phyloP scores from a whole-genome alignment of 352 stramenopile genomes.

The Globisporangium takayamanum region DNA sequence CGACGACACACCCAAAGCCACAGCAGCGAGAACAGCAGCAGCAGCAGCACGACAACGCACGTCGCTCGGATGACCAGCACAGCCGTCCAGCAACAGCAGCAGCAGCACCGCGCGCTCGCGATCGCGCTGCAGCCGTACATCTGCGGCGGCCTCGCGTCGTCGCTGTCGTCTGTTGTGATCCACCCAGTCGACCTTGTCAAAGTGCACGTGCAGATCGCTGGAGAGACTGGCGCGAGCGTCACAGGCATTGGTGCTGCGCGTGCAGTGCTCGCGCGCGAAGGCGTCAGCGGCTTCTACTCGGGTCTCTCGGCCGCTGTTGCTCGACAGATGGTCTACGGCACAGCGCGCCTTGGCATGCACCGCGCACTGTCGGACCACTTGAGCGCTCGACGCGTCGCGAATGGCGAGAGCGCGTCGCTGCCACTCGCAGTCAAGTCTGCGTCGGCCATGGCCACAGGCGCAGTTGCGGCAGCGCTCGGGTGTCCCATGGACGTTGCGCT shows the following conservation, averaged over 20 bases:
- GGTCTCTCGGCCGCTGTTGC: constrained; percentile 75
- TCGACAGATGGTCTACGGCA: constrained; percentile 86
- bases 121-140: constrained; percentile 66
- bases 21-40: background rate
- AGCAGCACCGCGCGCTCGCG: constrained; percentile 30
- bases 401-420: constrained; percentile 59
- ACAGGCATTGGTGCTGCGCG: constrained; percentile 67
- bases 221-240: constrained; percentile 70
- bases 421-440: constrained; percentile 68
- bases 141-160: constrained; percentile 72
- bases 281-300: constrained; percentile 77
- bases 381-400: constrained; percentile 52
- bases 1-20: background rate
- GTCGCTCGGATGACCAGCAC: too few relatives aligned
- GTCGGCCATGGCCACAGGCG: constrained; percentile 72
- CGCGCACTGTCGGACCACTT: constrained; percentile 79
- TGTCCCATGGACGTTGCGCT: constrained; percentile 98
- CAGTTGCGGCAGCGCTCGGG: constrained; percentile 93
- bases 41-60: background rate
- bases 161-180: constrained; percentile 58
- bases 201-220: constrained; percentile 84
- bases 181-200: constrained; percentile 91
- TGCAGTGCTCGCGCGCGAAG: constrained; percentile 75
- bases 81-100: background rate
- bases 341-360: constrained; percentile 79